Evolutionary conservation across 768 basidiomycete species (phyloP), one percentile per base, ranked within the genome.

Genomic region (Naematelia aurantialba): DNA sequence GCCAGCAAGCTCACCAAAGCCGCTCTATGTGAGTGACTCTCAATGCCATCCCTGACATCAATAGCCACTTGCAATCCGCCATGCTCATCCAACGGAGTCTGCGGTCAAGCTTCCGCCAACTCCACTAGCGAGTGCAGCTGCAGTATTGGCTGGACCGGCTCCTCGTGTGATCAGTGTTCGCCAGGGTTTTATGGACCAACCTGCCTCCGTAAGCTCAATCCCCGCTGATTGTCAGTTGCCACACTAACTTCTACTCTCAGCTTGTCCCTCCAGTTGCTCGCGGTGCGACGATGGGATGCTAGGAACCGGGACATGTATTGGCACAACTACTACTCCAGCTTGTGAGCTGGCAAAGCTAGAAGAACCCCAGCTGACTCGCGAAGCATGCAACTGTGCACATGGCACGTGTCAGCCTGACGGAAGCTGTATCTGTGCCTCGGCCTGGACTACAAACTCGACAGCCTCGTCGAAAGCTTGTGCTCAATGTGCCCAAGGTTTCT

Each of bases 241-340:
- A 5, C 1, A 48, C 29, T 2, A 29, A 42, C 62, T 65, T 39
- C 67, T 30, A 8, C 10, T 13, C 11, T n/a, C 50, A 73, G 72
- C 67, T 25, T 70, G 72, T 48, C 24, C 56, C 19, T 30, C 31
- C 1, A 52, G 64, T 22, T 73, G 72, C 53, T 59, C 65, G 14
- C 48, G 69, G 10, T 76, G 71, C 58, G 70, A 76, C 55, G 70
- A 72, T 55, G 73, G 73, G 0, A 12, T 65, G 1, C 19, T 52
- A 2, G 75, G 75, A 2, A 66, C 66, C n/a, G 75, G 75, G 0
- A 59, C 45, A 25, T 75, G 75, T 61, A 30, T 74, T 3, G 66
- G 73, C 5, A 68, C 67, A 1, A 39, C 47, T 0, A 62, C 61
- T 10, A 59, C 69, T 30, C 21, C 49, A 1, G 24, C 44, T 4